A percentile compares a stretch with the other conserved stretches of the same genome.
Evolutionary conservation across 108 stramenopile genomes (phyloP).

Genomic region (Cyclotella cryptica): DNA sequence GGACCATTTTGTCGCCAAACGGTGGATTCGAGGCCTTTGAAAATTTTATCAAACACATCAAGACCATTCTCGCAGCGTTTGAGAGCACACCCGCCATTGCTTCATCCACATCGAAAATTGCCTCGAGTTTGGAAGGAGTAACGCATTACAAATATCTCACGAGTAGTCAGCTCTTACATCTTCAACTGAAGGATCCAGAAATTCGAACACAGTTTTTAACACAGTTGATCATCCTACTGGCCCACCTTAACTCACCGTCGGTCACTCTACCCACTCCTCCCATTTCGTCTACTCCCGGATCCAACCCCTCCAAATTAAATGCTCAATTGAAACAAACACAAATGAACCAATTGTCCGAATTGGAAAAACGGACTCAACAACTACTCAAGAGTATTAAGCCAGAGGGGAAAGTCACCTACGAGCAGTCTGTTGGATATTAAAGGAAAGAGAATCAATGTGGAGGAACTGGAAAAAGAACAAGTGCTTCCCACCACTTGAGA

Average conservation of each 20-base stretch:
- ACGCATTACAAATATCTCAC: conserved; percentile 71
- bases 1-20: conserved; percentile 33
- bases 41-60: conserved; percentile 59
- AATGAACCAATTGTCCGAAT: conserved; percentile 34
- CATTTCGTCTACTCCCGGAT: background rate
- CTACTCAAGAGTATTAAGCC: conserved; percentile 29
- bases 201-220: conserved; percentile 67
- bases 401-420: conserved; percentile 10
- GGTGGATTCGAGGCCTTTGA: conserved; percentile 33
- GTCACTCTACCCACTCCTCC: conserved; percentile 37
- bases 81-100: conserved; percentile 52
- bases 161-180: conserved; percentile 58
- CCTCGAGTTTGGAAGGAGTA: background rate
- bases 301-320: conserved; percentile 4
- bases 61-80: conserved; percentile 61
- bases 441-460: conserved; percentile 67
- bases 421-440: conserved; percentile 54
- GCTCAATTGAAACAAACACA: conserved; percentile 2
- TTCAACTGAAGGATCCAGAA: conserved; percentile 68
- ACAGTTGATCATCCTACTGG: conserved; percentile 72
- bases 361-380: conserved; percentile 57
- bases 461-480: conserved; percentile 83
- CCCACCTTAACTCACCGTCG: conserved; percentile 61
- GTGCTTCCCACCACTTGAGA: conserved; percentile 57
- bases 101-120: background rate